These are phyloP conservation scores for Tripterygium wilfordii DNA, from an alignment of 177 flowering plant genomes.

Conservation along the genomic window DNA sequence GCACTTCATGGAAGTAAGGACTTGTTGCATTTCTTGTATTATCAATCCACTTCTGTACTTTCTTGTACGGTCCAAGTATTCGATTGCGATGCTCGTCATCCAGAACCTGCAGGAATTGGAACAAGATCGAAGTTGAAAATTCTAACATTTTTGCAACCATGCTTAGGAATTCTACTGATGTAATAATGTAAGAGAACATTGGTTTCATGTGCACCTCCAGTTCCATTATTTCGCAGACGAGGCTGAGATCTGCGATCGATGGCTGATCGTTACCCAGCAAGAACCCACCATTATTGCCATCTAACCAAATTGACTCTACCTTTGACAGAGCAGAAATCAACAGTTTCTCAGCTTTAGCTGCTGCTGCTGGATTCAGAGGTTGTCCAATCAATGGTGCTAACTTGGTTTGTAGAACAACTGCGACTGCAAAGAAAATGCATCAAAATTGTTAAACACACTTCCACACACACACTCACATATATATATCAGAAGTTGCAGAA, in stretches of 20 bases:
- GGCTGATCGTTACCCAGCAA: neutral
- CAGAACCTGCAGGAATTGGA: neutral
- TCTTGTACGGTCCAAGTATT: neutral
- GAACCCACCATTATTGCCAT: neutral
- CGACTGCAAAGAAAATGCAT: neutral
- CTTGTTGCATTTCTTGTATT: neutral
- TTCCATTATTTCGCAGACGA: neutral
- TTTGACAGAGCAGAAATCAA: neutral
- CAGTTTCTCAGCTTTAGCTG: neutral
- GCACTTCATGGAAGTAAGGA: neutral
- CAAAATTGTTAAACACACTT: neutral
- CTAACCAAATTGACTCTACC: neutral
- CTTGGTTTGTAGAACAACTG: neutral
- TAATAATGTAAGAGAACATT: neutral
- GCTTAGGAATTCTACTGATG: too few species aligned
- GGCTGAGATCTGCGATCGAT: neutral
- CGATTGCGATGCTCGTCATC: neutral
- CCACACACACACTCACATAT: neutral
- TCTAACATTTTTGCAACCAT: too few species aligned
- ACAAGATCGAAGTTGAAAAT: too few species aligned
- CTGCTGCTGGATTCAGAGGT: neutral
- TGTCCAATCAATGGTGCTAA: neutral
- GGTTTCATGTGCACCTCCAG: neutral
- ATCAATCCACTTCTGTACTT: neutral
- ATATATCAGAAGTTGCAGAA: neutral